Base-by-base conservation (phyloP, 257 asterid species). In the Apocynum venetum region DNA sequence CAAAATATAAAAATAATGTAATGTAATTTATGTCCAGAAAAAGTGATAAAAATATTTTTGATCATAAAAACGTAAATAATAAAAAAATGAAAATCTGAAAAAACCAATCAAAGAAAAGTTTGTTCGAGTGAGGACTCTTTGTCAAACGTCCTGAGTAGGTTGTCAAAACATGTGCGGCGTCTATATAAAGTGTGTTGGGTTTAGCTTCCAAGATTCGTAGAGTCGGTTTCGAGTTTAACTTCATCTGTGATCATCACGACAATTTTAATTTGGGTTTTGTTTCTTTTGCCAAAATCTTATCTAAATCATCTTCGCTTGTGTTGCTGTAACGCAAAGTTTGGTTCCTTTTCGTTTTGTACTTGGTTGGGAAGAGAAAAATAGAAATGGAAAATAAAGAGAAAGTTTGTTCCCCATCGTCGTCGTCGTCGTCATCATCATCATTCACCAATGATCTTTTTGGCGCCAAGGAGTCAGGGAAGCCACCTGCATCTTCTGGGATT, bases 391-490 rank as follows among this genome's bases (percentile, higher is more conserved):
- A 69, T 51, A 73, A 47, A 52, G 72, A 73, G 76, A 75, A 47
- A 72, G 64, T 51, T 71, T 82, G 72, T 78, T 79, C 84, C 53
- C 36, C 81, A 17, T 79, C 84, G 6, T 80, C 83, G 25, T 49
- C 79, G 11, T 85, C 84, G 6, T 84, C 89, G 6, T 80, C 83
- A 17, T 49, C 79, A 10, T 85, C 84, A 7, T 84, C 89, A 47
- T 77, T 85, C 78, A 73, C 84, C 48, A 69, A 56, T 66, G 87
- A 84, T 79, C 85, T 86, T 63, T 88, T 84, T 65, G 87, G 84
- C 75, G 56, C 80, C 25, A 76, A 72, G 72, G 79, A 83, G 51
- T 74, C 89, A 9, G 41, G 78, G 19, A 82, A 67, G 43, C 74
- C 79, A 3, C 79, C 85, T 14, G 20, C 79, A 47, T 77, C 89